These are phyloP conservation scores for Fusarium haematococcum DNA, from an alignment of 2,329 filamentous ascomycete species.

Conservation along the genomic window DNA sequence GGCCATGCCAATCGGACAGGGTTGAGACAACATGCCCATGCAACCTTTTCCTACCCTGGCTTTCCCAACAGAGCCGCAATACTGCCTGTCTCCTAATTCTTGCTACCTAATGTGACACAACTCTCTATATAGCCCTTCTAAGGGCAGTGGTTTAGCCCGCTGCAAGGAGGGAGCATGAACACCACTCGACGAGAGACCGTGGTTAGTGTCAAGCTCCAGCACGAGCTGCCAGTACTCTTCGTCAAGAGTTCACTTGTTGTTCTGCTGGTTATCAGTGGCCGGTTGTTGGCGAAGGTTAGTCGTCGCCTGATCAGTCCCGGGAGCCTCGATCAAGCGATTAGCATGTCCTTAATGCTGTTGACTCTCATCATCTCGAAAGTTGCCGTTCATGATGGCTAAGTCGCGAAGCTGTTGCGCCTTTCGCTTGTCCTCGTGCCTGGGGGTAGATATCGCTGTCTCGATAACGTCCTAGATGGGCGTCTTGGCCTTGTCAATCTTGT, in stretches of 20 bases:
- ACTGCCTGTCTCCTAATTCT: background rate
- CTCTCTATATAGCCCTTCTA: background rate
- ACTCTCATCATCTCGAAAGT: slow-evolving; percentile 79
- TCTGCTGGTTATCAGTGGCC: background rate
- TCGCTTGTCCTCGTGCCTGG: slow-evolving; percentile 82
- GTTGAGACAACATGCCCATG: background rate
- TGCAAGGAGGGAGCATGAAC: background rate
- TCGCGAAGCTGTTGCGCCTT: slow-evolving; percentile 85
- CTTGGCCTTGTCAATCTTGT: slow-evolving; percentile 81
- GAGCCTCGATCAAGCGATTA: background rate
- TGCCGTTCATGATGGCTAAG: slow-evolving; percentile 83
- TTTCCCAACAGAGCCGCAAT: background rate
- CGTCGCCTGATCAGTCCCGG: background rate
- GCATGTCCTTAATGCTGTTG: too few species aligned
- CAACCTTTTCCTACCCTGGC: background rate
- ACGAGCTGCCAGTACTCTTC: background rate
- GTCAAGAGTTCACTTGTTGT: background rate
- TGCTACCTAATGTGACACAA: background rate
- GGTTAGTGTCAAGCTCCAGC: background rate
- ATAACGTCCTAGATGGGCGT: slow-evolving; percentile 79
- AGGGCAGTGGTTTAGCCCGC: slow-evolving; percentile 56
- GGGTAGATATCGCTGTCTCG: slow-evolving; percentile 60
- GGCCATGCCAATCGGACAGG: background rate
- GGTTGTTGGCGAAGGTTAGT: too few species aligned
- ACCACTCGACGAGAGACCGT: background rate